Percentiles rank a stretch among this genome's conserved stretches.
Conservation (phyloP, 148 eudicot species). For the Beta vulgaris region DNA sequence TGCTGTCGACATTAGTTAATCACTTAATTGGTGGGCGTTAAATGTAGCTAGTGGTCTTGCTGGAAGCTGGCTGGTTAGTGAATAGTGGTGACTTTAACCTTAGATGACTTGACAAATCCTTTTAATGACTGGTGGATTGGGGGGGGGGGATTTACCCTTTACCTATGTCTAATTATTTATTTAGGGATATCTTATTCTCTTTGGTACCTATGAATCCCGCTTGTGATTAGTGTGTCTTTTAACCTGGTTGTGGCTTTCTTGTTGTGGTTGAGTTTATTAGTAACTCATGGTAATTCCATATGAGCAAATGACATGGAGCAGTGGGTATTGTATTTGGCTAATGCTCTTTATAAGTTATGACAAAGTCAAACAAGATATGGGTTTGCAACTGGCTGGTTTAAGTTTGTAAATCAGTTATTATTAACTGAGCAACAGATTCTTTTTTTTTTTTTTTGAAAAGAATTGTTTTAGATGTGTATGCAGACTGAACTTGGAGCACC, state of each 20-base stretch:
- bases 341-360: not conserved
- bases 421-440: too few relatives aligned
- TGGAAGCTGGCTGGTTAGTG: not conserved
- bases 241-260: not conserved
- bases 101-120: not conserved
- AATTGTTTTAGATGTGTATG: not conserved
- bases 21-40: too few relatives aligned
- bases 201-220: not conserved
- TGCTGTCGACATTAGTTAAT: not conserved
- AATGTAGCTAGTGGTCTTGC: constrained; percentile 3
- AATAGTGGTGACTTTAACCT: not conserved
- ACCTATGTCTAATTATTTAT: not conserved
- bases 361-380: not conserved
- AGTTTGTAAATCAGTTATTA: not conserved
- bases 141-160: too few relatives aligned
- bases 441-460: too few relatives aligned
- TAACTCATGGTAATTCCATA: not conserved
- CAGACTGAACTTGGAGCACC: not conserved
- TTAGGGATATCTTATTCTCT: not conserved
- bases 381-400: not conserved
- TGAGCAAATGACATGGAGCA: not conserved
- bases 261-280: not conserved
- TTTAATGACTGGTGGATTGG: not conserved
- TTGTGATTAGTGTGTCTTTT: not conserved
- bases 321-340: not conserved